phyloP scores from a whole-genome alignment of 164 flowering plant species.

The Chimonanthus salicifolius region DNA sequence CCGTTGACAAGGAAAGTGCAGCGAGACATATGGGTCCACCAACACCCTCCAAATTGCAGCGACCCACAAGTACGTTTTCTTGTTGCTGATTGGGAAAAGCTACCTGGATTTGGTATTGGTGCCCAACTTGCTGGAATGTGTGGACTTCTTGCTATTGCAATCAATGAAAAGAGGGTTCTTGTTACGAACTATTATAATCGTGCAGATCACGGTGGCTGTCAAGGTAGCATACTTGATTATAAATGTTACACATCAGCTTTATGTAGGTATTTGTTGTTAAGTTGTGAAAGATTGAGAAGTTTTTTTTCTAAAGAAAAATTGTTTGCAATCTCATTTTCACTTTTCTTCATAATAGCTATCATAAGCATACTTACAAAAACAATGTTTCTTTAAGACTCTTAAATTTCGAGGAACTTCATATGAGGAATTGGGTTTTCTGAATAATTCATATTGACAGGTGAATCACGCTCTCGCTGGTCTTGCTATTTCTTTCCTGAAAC shows the following conservation, averaged over 20 bases:
- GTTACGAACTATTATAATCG: conserved; percentile 83
- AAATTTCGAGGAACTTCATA: neutral
- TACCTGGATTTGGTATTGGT: conserved; percentile 93
- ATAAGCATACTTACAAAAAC: neutral
- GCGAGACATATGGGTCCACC: conserved; percentile 80
- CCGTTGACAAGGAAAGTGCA: conserved; percentile 86
- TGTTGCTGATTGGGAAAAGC: conserved; percentile 87
- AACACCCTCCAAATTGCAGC: conserved; percentile 70
- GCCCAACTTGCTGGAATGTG: conserved; percentile 93
- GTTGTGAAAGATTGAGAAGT: neutral
- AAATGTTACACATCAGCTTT: neutral
- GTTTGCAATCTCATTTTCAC: neutral
- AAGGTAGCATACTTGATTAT: conserved; percentile 36
- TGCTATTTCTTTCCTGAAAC: conserved; percentile 97
- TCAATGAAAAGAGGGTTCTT: conserved; percentile 71
- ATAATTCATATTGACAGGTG: conserved; percentile 30
- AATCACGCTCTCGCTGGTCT: conserved; percentile 70
- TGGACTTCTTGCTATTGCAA: conserved; percentile 83
- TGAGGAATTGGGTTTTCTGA: neutral
- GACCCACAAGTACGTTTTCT: conserved; percentile 62
- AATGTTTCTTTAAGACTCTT: neutral
- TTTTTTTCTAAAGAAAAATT: neutral
- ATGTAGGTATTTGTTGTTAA: neutral
- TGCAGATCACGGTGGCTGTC: conserved; percentile 92
- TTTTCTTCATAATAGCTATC: neutral